Evolutionary conservation across 2,329 filamentous ascomycete species (phyloP), one percentile per base, ranked within the genome.

Genomic region (Stagonosporopsis chrysanthemi): DNA sequence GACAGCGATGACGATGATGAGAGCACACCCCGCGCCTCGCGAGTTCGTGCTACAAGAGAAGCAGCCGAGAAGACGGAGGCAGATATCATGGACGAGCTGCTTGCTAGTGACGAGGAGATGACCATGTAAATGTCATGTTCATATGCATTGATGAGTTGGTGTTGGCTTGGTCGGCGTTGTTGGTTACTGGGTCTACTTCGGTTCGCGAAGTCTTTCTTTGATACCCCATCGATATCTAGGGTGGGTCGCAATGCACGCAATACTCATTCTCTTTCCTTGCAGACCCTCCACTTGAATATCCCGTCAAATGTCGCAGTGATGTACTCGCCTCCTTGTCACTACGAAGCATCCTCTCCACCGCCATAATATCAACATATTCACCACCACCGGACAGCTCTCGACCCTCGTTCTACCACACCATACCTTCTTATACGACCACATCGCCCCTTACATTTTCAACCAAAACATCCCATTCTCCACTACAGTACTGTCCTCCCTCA

Each of bases 31-130:
- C 52, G 42, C 11, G 26, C 40, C n/a, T 33, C 47, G 8, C 17
- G 14, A 8, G 15, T 15, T 14, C 54, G 41, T 7, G 11, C 36
- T 9, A 39, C 31, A 14, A 45, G 48, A 56, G 54, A 22, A 41
- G 50, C 41, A 47, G 41, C 15, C 43, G 56, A 22, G 42, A 63
- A 73, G n/a, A 74, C 69, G 3, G 73, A 74, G 44, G 65, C 66
- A 17, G 72, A 75, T 54, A 75, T 75, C 48, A 66, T 75, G 61
- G 69, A 75, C 57, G 65, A 63, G 45, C 58, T 75, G 49, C 59
- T 75, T 59, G 66, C 66, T 11, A 73, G 67, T 43, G 69, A 72
- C 41, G 70, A 73, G 12, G 56, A 58, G 39, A 56, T 56, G 54
- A 49, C 43, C 6, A 47, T 56, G 54, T 56, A 44, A 45, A 51